A percentile compares a stretch with the other conserved stretches of the same genome.
phyloP scores from a whole-genome alignment of 140 eudicot genomes.

The Flaveria floridana region DNA sequence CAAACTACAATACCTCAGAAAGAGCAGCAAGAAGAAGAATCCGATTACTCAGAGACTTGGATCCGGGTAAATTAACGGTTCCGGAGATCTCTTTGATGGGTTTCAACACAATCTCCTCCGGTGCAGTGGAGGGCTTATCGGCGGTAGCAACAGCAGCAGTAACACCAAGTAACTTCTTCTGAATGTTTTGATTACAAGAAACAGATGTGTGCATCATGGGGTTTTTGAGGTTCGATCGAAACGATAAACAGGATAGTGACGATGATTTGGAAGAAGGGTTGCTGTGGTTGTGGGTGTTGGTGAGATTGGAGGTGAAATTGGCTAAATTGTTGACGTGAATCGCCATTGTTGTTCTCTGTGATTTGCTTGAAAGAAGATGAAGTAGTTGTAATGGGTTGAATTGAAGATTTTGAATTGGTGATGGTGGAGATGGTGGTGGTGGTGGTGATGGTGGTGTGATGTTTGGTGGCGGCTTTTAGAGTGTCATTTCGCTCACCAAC shows the following conservation, averaged over 20 bases:
- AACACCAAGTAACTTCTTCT: slow-evolving; percentile 30
- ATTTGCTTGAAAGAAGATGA: neutral
- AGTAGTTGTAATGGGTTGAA: neutral
- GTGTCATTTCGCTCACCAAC: slow-evolving; percentile 31
- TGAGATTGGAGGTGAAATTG: slow-evolving; percentile 32
- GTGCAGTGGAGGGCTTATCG: slow-evolving; percentile 65
- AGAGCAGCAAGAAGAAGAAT: slow-evolving; percentile 89
- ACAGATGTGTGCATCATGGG: slow-evolving; percentile 13
- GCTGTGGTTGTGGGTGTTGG: slow-evolving; percentile 26
- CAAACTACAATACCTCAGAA: slow-evolving; percentile 52
- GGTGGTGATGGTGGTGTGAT: neutral
- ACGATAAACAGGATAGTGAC: slow-evolving; percentile 23
- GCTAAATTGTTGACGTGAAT: slow-evolving; percentile 30
- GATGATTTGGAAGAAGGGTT: slow-evolving; percentile 25
- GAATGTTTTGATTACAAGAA: slow-evolving; percentile 20
- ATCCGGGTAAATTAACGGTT: slow-evolving; percentile 79
- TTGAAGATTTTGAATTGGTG: slow-evolving; percentile 21
- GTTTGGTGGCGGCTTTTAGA: slow-evolving; percentile 39
- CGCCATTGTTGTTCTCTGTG: slow-evolving; percentile 17
- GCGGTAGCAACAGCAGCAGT: slow-evolving; percentile 62
- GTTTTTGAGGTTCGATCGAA: slow-evolving; percentile 36
- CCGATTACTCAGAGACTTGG: slow-evolving; percentile 82
- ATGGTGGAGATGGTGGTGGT: neutral
- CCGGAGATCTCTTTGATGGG: slow-evolving; percentile 88
- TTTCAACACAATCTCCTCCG: slow-evolving; percentile 80